phyloP scores from a whole-genome alignment of 805 yeast genomes.

The Teunomyces atbi region DNA sequence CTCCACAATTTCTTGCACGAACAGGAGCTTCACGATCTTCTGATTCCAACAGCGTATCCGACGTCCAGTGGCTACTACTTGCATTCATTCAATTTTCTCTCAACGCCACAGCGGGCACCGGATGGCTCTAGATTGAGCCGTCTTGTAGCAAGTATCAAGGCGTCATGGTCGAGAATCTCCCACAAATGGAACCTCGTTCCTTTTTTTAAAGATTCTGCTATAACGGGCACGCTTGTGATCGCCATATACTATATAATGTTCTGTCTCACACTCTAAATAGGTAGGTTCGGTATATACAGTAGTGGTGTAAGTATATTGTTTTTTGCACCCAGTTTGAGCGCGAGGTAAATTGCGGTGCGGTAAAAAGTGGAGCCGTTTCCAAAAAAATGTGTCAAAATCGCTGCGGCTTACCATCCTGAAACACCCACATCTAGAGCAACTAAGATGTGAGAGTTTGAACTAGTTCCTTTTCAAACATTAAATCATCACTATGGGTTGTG shows the following conservation, averaged over 20 bases:
- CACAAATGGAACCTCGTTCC: conserved; percentile 20
- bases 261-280: conserved; percentile 17
- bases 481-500: conserved; percentile 60
- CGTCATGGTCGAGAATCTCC: conserved; percentile 6
- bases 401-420: conserved; percentile 16
- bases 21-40: conserved; percentile 23
- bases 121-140: conserved; percentile 7
- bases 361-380: not conserved
- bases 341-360: too few relatives aligned
- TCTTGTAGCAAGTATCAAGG: not conserved
- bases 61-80: conserved; percentile 9
- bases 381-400: conserved; percentile 12
- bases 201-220: conserved; percentile 18
- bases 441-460: not conserved
- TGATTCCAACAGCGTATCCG: not conserved
- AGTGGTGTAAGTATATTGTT: not conserved
- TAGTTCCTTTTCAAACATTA: not conserved
- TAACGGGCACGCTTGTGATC: conserved; percentile 18
- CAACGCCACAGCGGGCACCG: not conserved
- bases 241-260: conserved; percentile 20
- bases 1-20: conserved; percentile 28
- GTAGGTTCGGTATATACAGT: too few relatives aligned
- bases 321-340: not conserved
- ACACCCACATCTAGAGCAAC: not conserved
- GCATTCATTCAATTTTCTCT: conserved; percentile 5